Base-by-base conservation (phyloP, 2,329 filamentous ascomycete species). In the Penicillium griseofulvum region DNA sequence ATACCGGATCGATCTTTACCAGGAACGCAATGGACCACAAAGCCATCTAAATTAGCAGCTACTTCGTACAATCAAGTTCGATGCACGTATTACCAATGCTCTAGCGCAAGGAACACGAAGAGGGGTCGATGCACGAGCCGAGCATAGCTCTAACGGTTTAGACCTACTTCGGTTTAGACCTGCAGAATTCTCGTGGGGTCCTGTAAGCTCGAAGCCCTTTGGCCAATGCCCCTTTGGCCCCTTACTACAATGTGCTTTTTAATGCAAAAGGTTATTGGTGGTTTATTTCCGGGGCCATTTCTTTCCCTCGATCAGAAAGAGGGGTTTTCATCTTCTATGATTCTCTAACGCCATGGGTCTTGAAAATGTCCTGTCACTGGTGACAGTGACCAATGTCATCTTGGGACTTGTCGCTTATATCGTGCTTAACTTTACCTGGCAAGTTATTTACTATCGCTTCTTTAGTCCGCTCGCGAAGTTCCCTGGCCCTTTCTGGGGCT, bases 401-500 rank as follows among this genome's bases (percentile, higher is more conserved):
- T 33, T 70, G 6, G 59, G 60, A 39, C 45, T 65, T 14, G 12
- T 68, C 16, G 59, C 54, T 5, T 71, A 71, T 60, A 26, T 67
- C 10, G 47, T 49, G 3, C 46, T 66, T 6, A 65, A 61, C 36
- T 60, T 69, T 24, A 41, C 65, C 14, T 69, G 68, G 52, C 74
- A 77, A 55, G 69, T 77, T 31, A 59, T 76, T 28, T 71, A 77
- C 60, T 75, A 77, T 56, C 65, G 66, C 34, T 80, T 80, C 68
- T 80, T 83, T 48, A 80, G 83, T 56, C 80, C 81, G 11, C 69
- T 84, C 5, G 67, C 75, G 17, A 72, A 74, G 31, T 83, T 82
- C 58, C 81, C 81, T 0, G 82, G 82, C 3, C 79, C 80, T 0
- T 83, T 83, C 61, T 82, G 79, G 78, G 81, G 72, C 26, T 76